Percentiles rank a stretch among this genome's conserved stretches.
Evolutionary conservation across 2,329 filamentous ascomycete species (phyloP).

Genomic region (Fusarium coffeatum): DNA sequence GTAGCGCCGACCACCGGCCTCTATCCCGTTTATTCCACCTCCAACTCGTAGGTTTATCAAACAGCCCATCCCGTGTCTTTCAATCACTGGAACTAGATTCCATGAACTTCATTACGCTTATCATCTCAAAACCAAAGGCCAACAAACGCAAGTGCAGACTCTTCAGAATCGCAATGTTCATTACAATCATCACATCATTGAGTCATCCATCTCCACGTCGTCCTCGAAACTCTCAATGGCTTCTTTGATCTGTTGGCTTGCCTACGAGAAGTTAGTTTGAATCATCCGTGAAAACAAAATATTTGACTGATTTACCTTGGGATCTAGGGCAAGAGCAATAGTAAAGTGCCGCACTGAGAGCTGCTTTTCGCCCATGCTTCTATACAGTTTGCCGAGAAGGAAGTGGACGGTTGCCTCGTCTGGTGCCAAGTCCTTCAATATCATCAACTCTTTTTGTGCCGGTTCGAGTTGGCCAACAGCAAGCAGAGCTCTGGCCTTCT

Average conservation of each 20-base stretch:
- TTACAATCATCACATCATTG: constrained; percentile 67
- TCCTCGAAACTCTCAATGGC: constrained; percentile 93
- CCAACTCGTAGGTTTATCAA: neutral
- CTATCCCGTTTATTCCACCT: constrained; percentile 13
- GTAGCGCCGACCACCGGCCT: constrained; percentile 28
- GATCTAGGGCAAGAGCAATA: constrained; percentile 93
- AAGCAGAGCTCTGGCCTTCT: constrained; percentile 89
- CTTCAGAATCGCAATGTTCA: constrained; percentile 43
- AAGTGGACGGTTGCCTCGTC: constrained; percentile 98
- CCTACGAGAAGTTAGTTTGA: constrained; percentile 61
- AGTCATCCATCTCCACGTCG: constrained; percentile 76
- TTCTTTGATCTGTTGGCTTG: constrained; percentile 93
- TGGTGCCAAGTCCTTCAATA: constrained; percentile 90
- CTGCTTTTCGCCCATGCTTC: constrained; percentile 76
- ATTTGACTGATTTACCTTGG: constrained; percentile 74
- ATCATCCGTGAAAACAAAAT: neutral
- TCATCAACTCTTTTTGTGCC: constrained; percentile 83
- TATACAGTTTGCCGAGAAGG: constrained; percentile 86
- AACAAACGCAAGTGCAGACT: constrained; percentile 40
- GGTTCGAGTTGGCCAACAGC: constrained; percentile 76
- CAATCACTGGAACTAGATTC: constrained; percentile 3
- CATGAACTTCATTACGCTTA: constrained; percentile 36
- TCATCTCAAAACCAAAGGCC: constrained; percentile 32
- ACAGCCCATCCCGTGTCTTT: constrained; percentile 8
- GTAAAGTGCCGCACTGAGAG: constrained; percentile 94